These are phyloP conservation scores for Vigna nakashimae DNA, from an alignment of 306 rosid genomes.

Conservation along the genomic window DNA sequence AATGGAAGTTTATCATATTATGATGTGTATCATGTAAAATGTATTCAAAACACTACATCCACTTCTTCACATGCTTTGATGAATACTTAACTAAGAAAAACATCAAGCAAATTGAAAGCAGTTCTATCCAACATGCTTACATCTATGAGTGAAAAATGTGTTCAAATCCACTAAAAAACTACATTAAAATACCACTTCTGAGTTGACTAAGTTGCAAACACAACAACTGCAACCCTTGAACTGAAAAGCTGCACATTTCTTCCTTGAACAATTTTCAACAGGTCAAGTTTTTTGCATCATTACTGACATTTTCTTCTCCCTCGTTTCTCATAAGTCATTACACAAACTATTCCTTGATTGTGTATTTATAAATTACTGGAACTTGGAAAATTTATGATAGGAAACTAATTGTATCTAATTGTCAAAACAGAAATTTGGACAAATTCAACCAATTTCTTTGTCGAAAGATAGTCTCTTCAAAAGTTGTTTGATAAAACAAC, in stretches of 20 bases:
- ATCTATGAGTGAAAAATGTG: neutral
- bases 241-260: neutral
- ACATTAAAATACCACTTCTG: neutral
- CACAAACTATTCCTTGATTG: neutral
- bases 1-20: neutral
- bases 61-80: neutral
- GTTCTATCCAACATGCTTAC: neutral
- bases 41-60: neutral
- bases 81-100: neutral
- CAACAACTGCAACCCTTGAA: neutral
- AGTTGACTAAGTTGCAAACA: neutral
- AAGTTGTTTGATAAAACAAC: neutral
- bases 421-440: neutral
- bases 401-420: too few relatives aligned
- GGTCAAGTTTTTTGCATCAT: neutral
- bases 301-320: neutral
- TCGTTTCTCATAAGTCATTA: neutral
- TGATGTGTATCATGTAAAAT: neutral
- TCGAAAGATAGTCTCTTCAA: neutral
- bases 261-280: neutral
- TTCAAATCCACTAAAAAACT: neutral
- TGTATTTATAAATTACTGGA: neutral
- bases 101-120: neutral
- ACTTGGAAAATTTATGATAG: too few relatives aligned
- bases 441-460: neutral